Conservation (phyloP, 257 asterid genomes). For the Datura wrightii region DNA sequence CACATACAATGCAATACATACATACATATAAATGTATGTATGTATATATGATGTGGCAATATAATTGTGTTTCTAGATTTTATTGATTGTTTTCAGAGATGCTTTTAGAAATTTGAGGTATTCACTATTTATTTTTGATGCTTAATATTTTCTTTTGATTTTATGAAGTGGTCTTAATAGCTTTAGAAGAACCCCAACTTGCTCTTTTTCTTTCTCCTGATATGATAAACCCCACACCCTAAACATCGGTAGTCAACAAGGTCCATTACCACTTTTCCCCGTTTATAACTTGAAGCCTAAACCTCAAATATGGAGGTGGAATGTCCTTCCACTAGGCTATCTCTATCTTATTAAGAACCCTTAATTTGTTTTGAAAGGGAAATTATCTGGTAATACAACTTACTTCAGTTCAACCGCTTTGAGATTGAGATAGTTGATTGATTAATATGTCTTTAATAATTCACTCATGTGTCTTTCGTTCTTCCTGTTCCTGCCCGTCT, state of each 20-base stretch:
- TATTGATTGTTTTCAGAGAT: constrained; percentile 15
- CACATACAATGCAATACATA: not conserved
- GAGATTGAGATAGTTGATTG: constrained; percentile 27
- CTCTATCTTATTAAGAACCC: not conserved
- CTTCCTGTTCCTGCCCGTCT: not conserved
- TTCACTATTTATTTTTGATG: not conserved
- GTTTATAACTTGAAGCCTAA: constrained; percentile 7
- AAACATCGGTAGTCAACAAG: not conserved
- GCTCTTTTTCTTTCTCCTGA: not conserved
- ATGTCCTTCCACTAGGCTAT: constrained; percentile 5
- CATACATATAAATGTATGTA: not conserved
- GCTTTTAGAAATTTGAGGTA: not conserved
- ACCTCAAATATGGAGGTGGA: constrained; percentile 13
- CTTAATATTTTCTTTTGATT: not conserved
- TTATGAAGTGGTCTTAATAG: constrained; percentile 7
- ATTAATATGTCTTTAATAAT: constrained; percentile 9
- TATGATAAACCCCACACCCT: constrained; percentile 11
- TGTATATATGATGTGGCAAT: constrained; percentile 2
- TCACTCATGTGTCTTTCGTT: not conserved
- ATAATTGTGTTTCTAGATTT: constrained; percentile 16
- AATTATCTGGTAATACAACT: constrained; percentile 7
- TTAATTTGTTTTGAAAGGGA: constrained; percentile 5
- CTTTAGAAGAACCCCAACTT: constrained; percentile 18
- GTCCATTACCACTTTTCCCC: not conserved
- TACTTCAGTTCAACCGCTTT: constrained; percentile 15